Base-by-base conservation (phyloP, 306 rosid species). In the Parietaria judaica region DNA sequence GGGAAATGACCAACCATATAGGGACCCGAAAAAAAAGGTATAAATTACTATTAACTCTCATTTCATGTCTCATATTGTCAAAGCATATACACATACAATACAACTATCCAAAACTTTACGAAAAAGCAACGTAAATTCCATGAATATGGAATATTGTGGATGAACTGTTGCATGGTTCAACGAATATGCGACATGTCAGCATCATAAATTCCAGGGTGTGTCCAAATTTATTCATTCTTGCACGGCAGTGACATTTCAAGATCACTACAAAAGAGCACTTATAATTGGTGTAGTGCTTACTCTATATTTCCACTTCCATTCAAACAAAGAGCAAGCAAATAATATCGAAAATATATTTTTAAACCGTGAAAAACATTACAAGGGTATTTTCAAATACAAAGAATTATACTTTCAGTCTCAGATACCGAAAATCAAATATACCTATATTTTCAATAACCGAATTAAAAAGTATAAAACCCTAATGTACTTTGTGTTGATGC, bases 161-260 rank as follows among this genome's bases (percentile, higher is more conserved):
- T 4, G 35, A 53, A 53, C 16, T 17, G 11, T 53, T 53, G 16
- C 8, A 53, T 23, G 11, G 57, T 53, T 23, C 57, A 53, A 53
- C 31, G 57, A 6, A 57, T 36, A 13, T 36, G 15, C 1, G 6
- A 38, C 49, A 11, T 39, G 63, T 38, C 63, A 36, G 48, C 4
- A 38, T 58, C 63, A 38, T 11, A 58, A 58, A 36, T 58, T 37
- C 48, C 48, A n/a, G 10, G 48, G 35, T 12, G 63, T 58, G 63
- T 58, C 63, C 63, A 49, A 58, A 4, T 58, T n/a, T 13, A 58
- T 58, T 57, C 61, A 58, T 37, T 57, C 61, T 58, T 58, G 47
- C 63, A 38, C 48, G 49, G 11, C 37, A 58, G 39, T 13, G 6
- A 15, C 34, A 56, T 56, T 17, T 55, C 59, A 35, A 6, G 16